Evolutionary conservation across 225 moss, liverwort and hornwort species (phyloP), one percentile per base, ranked within the genome.

Genomic region (Sphagnum contortum): DNA sequence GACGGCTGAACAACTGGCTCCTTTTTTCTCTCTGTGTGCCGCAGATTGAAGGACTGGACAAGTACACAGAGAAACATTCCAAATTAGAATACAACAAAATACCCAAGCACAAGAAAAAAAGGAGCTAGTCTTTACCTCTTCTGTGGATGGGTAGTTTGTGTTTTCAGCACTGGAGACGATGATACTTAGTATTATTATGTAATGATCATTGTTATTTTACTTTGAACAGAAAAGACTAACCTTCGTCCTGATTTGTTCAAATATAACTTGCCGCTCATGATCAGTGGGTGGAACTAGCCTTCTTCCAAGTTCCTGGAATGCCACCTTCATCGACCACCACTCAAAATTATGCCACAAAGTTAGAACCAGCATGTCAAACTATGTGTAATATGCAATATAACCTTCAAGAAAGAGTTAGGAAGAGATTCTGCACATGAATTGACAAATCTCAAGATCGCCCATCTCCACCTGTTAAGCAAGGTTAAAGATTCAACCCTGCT

Each of bases 11-110:
- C 66, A 49, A 66, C 61, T 47, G 81, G 83, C 61, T 83, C 94
- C 64, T 83, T 87, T 53, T 29, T 29, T 29, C 71, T 75, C 49
- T 79, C 83, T 63, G 77, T 89, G 47, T 81, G 86, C 68, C 81
- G 80, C 60, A 87, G 77, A 76, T 87, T 89, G 72, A 89, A 89
- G 48, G 92, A 92, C 92, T 92, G 81, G 60, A 69, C 29, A 29
- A 29, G 29, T 29, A 29, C 29, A 29, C 29, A 29, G 29, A 29
- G 29, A 29, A 29, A 29, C 29, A 29, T 29, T 29, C 0, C 29
- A 29, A 29, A 29, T 29, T 29, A 29, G 29, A 29, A 29, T 29
- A 29, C 29, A 29, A 29, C 29, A 29, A 29, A 29, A 29, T 29
- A 29, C 29, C 29, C 1, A 1, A 29, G 29, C 29, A 29, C 57